Evolutionary conservation across 2,329 filamentous ascomycete genomes (phyloP), one percentile per base, ranked within the genome.

Genomic region (Sporothrix inflata): DNA sequence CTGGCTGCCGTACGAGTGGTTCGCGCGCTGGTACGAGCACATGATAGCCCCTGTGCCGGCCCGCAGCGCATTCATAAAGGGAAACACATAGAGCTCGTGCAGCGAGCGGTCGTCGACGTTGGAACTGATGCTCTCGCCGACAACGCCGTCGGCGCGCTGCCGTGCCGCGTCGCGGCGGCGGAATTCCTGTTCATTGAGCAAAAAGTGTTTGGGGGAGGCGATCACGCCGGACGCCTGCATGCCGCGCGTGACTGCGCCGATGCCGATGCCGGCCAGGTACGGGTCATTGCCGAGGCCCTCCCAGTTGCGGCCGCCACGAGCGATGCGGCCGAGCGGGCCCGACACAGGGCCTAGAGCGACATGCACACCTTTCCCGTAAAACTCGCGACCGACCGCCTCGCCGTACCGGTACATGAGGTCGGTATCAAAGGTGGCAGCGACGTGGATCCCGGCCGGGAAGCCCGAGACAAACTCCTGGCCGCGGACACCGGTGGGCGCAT

Each of bases 1-100:
- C 78, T 93, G 88, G 78, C 92, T 94, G n/a, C 83, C 89, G 77
- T 93, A 93, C 1, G 88, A 91, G 78, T 88, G 89, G 80, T 94
- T 94, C 76, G 91, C 83, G 71, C 91, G 88, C 77, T 92, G 89
- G 81, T 92, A 93, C 0, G 88, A 88, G 81, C 89, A 91, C 90
- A 91, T 91, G 51, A 91, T 80, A 0, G 85, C 86, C 0, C 83
- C 85, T 0, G 85, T 85, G 0, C 88, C 88, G 4, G 88, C 88
- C 12, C 79, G 82, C 3, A 92, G 79, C 0, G 87, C 86, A 72
- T 91, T 87, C 73, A 88, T 85, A 73, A 91, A 92, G 0, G 90
- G 89, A 85, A 88, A 91, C 1, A 89, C 82, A 71, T 92, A 92
- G 19, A 87, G 83, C 78, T 92, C 90, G 75, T 91, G 89, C 72